Evolutionary conservation across 192 early-diverging fungal genomes (phyloP).

Genomic region (Helicostylum pulchrum): DNA sequence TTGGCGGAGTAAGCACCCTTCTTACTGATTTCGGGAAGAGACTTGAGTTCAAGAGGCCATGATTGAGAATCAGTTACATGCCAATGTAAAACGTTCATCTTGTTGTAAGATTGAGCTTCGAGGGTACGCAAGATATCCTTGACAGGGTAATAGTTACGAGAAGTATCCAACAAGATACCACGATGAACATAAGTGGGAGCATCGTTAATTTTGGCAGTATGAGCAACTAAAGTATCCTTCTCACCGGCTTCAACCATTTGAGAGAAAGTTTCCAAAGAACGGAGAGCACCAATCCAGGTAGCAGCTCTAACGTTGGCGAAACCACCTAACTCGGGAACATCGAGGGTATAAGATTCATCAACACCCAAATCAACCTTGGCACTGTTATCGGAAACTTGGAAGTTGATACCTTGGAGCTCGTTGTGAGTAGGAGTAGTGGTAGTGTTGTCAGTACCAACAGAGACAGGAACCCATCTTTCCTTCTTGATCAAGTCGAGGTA

Average conservation of each 20-base stretch:
- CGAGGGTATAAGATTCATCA: constrained; percentile 71
- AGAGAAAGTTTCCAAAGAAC: constrained; percentile 67
- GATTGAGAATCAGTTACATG: constrained; percentile 68
- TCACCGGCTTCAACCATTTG: constrained; percentile 54
- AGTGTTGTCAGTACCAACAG: constrained; percentile 38
- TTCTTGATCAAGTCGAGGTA: constrained; percentile 42
- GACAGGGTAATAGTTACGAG: constrained; percentile 65
- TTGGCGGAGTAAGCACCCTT: constrained; percentile 62
- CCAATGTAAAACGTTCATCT: constrained; percentile 79
- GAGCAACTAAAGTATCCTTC: constrained; percentile 41
- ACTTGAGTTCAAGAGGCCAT: constrained; percentile 66
- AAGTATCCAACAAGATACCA: constrained; percentile 65
- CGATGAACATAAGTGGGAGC: constrained; percentile 65
- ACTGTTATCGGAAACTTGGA: constrained; percentile 46
- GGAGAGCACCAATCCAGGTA: constrained; percentile 66
- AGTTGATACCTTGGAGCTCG: constrained; percentile 37
- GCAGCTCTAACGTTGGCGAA: constrained; percentile 53
- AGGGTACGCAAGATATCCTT: constrained; percentile 55
- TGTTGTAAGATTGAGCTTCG: constrained; percentile 68
- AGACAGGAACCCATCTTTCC: constrained; percentile 43
- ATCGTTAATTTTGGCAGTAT: constrained; percentile 61
- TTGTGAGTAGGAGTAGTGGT: constrained; percentile 27
- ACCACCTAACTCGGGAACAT: constrained; percentile 49
- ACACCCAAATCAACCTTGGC: constrained; percentile 53
- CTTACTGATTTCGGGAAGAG: constrained; percentile 55